These are phyloP conservation scores for Fusarium nelsonii DNA, from an alignment of 2,329 filamentous ascomycete genomes.

Conservation along the genomic window DNA sequence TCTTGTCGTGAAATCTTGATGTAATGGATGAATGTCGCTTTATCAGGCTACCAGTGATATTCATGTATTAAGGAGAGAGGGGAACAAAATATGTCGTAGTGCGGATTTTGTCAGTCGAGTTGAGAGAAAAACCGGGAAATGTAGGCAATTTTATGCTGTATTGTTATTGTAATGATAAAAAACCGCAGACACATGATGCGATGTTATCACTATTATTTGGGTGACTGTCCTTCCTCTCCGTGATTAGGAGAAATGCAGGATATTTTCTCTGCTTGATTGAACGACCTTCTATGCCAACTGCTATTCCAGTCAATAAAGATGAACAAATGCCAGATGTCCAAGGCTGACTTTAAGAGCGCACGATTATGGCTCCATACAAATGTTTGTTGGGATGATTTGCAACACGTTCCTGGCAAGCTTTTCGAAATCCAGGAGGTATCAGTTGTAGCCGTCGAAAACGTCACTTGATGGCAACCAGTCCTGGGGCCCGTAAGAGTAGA, in stretches of 20 bases:
- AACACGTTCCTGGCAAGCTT: neutral
- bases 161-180: neutral
- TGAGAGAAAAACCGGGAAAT: neutral
- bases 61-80: no score
- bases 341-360: neutral
- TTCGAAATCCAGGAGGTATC: neutral
- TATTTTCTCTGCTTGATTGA: neutral
- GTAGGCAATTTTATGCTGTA: neutral
- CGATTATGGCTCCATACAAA: neutral
- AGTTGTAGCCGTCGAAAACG: slow-evolving; percentile 43
- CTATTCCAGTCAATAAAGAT: neutral
- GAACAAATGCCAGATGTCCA: neutral
- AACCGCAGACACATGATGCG: neutral
- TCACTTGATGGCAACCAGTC: slow-evolving; percentile 40
- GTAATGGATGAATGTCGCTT: neutral
- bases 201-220: neutral
- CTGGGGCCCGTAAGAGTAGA: slow-evolving; percentile 56
- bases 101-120: neutral
- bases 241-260: neutral
- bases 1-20: slow-evolving; percentile 13
- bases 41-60: neutral
- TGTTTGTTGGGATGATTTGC: neutral
- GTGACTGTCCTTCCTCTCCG: neutral
- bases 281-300: neutral
- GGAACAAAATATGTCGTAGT: neutral